These are phyloP conservation scores for Spongospora subterranea DNA, from an alignment of 208 protist species.

Conservation along the genomic window DNA sequence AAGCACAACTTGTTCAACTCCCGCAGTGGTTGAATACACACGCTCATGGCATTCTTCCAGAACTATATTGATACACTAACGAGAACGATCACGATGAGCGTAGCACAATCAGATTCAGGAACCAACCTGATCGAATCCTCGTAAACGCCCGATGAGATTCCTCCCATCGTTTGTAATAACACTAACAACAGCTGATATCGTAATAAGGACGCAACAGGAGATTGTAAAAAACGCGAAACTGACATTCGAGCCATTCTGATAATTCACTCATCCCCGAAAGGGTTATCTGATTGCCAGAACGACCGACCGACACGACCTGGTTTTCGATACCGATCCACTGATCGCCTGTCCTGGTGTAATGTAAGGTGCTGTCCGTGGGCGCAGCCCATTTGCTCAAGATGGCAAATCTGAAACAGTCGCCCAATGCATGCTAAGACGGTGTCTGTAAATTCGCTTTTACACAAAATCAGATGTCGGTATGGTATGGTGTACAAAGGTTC, in stretches of 20 bases:
- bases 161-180: slow-evolving; percentile 70
- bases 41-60: slow-evolving; percentile 75
- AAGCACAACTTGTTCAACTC: slow-evolving; percentile 72
- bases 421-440: too few species aligned
- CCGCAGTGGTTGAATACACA: slow-evolving; percentile 68
- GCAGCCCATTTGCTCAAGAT: too few species aligned
- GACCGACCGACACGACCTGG: too few species aligned
- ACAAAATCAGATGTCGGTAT: too few species aligned
- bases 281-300: too few species aligned
- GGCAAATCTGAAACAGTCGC: too few species aligned
- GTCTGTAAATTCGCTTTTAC: too few species aligned
- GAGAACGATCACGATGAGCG: slow-evolving; percentile 68
- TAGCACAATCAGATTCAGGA: not conserved
- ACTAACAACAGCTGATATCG: slow-evolving; percentile 58
- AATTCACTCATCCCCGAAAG: not conserved
- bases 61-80: slow-evolving; percentile 75
- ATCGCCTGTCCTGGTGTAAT: too few species aligned
- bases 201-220: not conserved
- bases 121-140: not conserved
- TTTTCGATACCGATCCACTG: too few species aligned
- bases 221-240: not conserved
- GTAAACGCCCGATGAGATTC: slow-evolving; percentile 63
- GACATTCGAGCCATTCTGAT: not conserved
- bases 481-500: too few species aligned
- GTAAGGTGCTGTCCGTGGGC: too few species aligned